These are phyloP conservation scores for Candida hungchunana DNA, from an alignment of 805 yeast genomes.

Conservation along the genomic window DNA sequence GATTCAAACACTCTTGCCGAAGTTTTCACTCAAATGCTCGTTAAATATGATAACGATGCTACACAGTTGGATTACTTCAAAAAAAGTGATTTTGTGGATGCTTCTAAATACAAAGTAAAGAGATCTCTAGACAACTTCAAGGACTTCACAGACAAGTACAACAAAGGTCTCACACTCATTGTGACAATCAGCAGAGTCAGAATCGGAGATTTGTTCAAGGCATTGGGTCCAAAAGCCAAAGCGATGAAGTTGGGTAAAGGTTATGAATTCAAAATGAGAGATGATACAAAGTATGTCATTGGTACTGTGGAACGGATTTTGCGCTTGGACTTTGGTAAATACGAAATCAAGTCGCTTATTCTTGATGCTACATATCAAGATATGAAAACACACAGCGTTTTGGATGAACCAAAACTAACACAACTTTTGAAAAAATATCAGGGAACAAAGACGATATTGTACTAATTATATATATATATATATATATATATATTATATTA, in stretches of 20 bases:
- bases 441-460: slow-evolving; percentile 26
- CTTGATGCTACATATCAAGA: slow-evolving; percentile 27
- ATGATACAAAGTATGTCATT: slow-evolving; percentile 25
- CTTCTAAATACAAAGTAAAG: slow-evolving; percentile 50
- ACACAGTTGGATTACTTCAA: slow-evolving; percentile 70
- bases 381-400: slow-evolving; percentile 23
- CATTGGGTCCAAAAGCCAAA: slow-evolving; percentile 34
- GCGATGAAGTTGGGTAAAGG: slow-evolving; percentile 27
- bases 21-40: slow-evolving; percentile 55
- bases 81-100: slow-evolving; percentile 54
- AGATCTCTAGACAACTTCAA: slow-evolving; percentile 55
- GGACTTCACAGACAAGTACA: slow-evolving; percentile 47
- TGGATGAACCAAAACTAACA: slow-evolving; percentile 25
- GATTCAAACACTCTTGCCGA: slow-evolving; percentile 64
- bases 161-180: slow-evolving; percentile 42
- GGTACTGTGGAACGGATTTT: slow-evolving; percentile 26
- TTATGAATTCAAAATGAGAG: slow-evolving; percentile 23
- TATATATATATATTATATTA: not conserved
- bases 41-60: slow-evolving; percentile 57
- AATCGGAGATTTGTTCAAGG: slow-evolving; percentile 80
- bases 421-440: slow-evolving; percentile 21
- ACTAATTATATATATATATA: slow-evolving; percentile 6
- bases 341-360: slow-evolving; percentile 24
- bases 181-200: slow-evolving; percentile 77
- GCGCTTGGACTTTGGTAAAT: slow-evolving; percentile 15